Evolutionary conservation across 2,329 filamentous ascomycete species (phyloP).

Genomic region (Nothophoma quercina): DNA sequence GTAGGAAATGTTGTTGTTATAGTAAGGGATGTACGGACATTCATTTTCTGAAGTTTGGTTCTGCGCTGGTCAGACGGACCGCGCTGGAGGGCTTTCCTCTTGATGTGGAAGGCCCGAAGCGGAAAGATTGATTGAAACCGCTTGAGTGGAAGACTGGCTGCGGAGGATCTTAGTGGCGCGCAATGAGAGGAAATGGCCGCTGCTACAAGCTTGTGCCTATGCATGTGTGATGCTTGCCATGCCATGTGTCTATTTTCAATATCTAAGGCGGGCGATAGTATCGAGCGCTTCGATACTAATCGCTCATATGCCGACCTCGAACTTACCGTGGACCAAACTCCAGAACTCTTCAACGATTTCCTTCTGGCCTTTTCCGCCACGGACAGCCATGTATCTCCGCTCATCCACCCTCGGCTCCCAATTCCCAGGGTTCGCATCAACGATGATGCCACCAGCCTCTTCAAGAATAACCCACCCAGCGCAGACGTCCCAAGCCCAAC

Average conservation of each 20-base stretch:
- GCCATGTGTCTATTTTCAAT: background rate
- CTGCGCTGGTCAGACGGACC: conserved; percentile 33
- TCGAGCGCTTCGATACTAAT: conserved; percentile 13
- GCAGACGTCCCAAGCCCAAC: conserved; percentile 86
- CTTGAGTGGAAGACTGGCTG: conserved; percentile 34
- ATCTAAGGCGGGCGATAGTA: background rate
- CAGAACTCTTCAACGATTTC: conserved; percentile 59
- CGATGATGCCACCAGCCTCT: conserved; percentile 78
- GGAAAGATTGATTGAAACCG: conserved; percentile 39
- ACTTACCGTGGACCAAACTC: conserved; percentile 54
- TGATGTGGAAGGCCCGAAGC: conserved; percentile 30
- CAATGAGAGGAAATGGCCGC: conserved; percentile 42
- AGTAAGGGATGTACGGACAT: conserved; percentile 23
- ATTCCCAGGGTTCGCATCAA: conserved; percentile 74
- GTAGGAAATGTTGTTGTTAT: conserved; percentile 25
- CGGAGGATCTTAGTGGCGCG: conserved; percentile 34
- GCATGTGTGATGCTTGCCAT: conserved; percentile 8
- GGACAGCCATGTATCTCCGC: conserved; percentile 62
- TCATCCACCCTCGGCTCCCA: conserved; percentile 69
- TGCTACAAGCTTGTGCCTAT: conserved; percentile 26
- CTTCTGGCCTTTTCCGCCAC: conserved; percentile 55
- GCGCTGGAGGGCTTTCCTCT: conserved; percentile 33
- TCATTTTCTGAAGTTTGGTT: conserved; percentile 31
- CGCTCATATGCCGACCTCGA: conserved; percentile 51
- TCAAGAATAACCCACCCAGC: conserved; percentile 79